These are phyloP conservation scores for Diospyros lotus DNA, from an alignment of 148 eudicot genomes.

Conservation along the genomic window DNA sequence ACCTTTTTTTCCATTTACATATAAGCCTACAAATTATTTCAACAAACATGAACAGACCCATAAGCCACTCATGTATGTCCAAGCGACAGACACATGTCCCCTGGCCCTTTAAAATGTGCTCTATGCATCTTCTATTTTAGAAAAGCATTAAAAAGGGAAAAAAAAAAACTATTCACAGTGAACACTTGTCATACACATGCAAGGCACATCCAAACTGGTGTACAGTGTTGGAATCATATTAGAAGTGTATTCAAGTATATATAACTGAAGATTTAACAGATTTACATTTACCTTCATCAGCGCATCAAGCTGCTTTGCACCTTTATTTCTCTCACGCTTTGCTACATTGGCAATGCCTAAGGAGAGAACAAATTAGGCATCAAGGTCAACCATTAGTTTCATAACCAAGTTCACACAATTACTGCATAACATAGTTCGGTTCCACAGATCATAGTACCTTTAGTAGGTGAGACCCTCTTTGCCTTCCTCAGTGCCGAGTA, in stretches of 20 bases:
- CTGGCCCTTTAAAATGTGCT: not conserved
- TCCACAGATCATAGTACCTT: conserved; percentile 41
- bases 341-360: conserved; percentile 92
- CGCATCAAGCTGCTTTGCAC: conserved; percentile 97
- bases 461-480: conserved; percentile 72
- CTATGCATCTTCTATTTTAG: not conserved
- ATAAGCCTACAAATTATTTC: no score
- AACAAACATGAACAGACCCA: no score
- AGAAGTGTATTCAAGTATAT: no score
- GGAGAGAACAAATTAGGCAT: conserved; percentile 21
- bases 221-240: no score
- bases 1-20: no score
- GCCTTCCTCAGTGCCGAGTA: conserved; percentile 83
- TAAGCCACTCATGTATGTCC: not conserved
- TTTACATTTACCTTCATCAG: conserved; percentile 68
- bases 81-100: not conserved
- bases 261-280: not conserved
- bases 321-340: conserved; percentile 91
- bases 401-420: not conserved
- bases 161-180: not conserved
- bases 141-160: no score
- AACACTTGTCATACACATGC: not conserved
- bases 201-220: not conserved
- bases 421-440: conserved; percentile 1
- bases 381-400: not conserved